These are phyloP conservation scores for Trametes sp. DNA, from an alignment of 1,284 basidiomycete species.

Conservation along the genomic window DNA sequence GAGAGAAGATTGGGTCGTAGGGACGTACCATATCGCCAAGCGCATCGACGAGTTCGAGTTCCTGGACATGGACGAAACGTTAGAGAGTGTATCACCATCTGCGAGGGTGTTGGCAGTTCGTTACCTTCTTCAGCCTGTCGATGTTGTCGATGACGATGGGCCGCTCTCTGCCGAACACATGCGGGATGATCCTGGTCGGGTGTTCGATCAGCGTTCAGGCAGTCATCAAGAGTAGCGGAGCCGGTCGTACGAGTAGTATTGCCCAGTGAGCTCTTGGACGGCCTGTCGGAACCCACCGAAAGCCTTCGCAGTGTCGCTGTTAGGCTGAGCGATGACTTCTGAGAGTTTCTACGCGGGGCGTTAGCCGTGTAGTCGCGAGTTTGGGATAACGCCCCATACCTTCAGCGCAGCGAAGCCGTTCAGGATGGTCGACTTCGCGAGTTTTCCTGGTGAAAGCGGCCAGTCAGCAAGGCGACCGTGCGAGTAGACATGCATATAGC, in stretches of 20 bases:
- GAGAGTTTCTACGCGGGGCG: constrained; percentile 51
- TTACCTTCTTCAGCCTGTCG: constrained; percentile 52
- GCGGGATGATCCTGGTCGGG: constrained; percentile 61
- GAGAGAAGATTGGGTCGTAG: neutral
- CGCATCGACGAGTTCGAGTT: constrained; percentile 72
- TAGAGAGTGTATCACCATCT: neutral
- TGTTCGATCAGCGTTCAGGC: neutral
- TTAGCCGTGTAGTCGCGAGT: neutral
- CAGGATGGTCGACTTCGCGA: constrained; percentile 62
- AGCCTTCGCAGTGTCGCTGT: constrained; percentile 47
- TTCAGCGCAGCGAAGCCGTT: constrained; percentile 67
- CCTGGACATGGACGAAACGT: constrained; percentile 44
- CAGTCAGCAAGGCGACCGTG: neutral
- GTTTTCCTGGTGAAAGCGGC: constrained; percentile 50
- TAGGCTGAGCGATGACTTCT: constrained; percentile 58
- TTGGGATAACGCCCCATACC: constrained; percentile 36
- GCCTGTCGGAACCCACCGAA: constrained; percentile 50
- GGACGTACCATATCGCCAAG: constrained; percentile 64
- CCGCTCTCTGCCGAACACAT: constrained; percentile 61
- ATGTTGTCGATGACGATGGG: constrained; percentile 55
- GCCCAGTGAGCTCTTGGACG: constrained; percentile 55
- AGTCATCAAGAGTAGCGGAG: neutral
- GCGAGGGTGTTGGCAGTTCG: neutral
- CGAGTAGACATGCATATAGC: constrained; percentile 10
- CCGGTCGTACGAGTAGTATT: constrained; percentile 67